Evolutionary conservation across 805 yeast genomes (phyloP), one percentile per base, ranked within the genome.

Genomic region (Teunomyces aglyptinius): DNA sequence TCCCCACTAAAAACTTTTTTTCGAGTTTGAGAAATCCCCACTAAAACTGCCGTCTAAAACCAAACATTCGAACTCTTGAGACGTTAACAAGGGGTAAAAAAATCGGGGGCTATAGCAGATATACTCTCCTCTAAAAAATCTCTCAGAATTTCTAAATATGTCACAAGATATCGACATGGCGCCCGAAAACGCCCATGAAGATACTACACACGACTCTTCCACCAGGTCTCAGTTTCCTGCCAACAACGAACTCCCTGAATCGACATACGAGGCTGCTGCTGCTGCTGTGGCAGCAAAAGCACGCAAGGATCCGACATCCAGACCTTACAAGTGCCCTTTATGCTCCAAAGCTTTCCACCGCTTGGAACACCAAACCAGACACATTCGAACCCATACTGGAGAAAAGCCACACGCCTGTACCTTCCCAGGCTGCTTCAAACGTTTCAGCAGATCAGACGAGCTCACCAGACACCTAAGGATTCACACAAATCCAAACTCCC

Each of bases 311-410:
- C 51, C 55, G 8, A 24, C 53, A 13, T 46, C 50, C 10, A 69
- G 96, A 52, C 97, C 96, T 2, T 90, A 86, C 73, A 82, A 83
- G 57, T 89, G 97, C 59, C 84, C 91, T 16, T 73, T 86, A 57
- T 89, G 97, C 65, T 83, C 81, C 43, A 87, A 89, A 68, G 89
- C 95, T 7, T 89, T 89, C 63, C 92, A 88, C 64, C 76, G 96
- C 50, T 71, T 89, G 41, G 97, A 89, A 64, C 97, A 89, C 64
- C 95, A 88, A 61, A 89, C 96, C 10, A 77, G 97, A 54, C 97
- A 89, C 63, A 85, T 90, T 55, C 75, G 96, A 48, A 89, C 96
- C 7, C 96, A 89, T 68, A 89, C 97, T 0, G 97, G 97, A 41
- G 96, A 89, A 63, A 87, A 89, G 63, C 96, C 96, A 2, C 94